A percentile compares a stretch with the other conserved stretches of the same genome.
Evolutionary conservation across 164 flowering plant genomes (phyloP).

Genomic region (Aristolochia fimbriata): DNA sequence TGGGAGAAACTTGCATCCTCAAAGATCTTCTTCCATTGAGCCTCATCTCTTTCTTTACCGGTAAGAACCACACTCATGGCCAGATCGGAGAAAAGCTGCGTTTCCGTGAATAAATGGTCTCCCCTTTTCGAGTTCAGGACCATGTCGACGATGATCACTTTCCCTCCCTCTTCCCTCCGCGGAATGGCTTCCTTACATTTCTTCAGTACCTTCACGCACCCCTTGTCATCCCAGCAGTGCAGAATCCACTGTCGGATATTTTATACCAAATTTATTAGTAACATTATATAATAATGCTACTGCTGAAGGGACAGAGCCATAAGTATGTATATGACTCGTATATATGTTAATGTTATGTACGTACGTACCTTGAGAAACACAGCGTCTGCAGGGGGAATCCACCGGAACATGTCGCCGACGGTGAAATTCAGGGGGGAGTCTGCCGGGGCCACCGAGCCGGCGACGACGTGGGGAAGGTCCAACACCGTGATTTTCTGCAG

Average conservation of each 20-base stretch:
- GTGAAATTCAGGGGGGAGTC: too few relatives aligned
- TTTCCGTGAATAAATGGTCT: conserved; percentile 10
- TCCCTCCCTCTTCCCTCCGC: too few relatives aligned
- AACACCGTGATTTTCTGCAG: too few relatives aligned
- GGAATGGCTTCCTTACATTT: too few relatives aligned
- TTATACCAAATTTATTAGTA: not conserved
- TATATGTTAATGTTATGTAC: too few relatives aligned
- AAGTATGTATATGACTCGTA: not conserved
- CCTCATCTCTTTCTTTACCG: conserved; percentile 27
- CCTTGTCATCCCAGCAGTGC: conserved; percentile 29
- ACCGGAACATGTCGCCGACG: too few relatives aligned
- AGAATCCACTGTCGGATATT: conserved; percentile 16
- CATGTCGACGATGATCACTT: conserved; percentile 36
- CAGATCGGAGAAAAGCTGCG: too few relatives aligned
- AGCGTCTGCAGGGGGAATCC: conserved; percentile 20
- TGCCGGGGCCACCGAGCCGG: too few relatives aligned
- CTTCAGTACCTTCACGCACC: too few relatives aligned
- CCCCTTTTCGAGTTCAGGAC: conserved; percentile 16
- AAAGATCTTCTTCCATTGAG: conserved; percentile 32
- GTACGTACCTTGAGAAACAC: not conserved
- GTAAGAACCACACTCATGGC: conserved; percentile 1
- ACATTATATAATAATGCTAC: too few relatives aligned
- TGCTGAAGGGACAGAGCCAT: not conserved
- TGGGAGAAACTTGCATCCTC: conserved; percentile 27
- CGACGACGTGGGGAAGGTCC: too few relatives aligned